Evolutionary conservation across 1,284 basidiomycete species (phyloP).

Genomic region (Apiotrichum brassicae): DNA sequence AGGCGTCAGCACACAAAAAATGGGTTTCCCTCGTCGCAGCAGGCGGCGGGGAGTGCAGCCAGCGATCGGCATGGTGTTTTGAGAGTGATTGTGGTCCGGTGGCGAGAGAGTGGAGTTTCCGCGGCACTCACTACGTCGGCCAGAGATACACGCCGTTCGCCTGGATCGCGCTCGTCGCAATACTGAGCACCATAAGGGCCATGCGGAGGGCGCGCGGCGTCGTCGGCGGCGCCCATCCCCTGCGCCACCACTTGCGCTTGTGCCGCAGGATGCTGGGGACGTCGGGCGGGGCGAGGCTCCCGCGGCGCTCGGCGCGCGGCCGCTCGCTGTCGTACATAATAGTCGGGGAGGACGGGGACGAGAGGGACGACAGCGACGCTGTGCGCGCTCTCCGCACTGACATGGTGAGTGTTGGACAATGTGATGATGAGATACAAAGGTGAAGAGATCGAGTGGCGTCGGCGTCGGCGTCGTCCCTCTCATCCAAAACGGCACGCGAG

Average conservation of each 20-base stretch:
- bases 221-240: conserved; percentile 10
- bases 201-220: conserved; percentile 26
- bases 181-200: conserved; percentile 34
- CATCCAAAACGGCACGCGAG: too few species aligned
- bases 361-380: not conserved
- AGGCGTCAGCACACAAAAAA: conserved; percentile 4
- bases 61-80: too few species aligned
- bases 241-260: conserved; percentile 27
- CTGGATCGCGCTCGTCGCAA: conserved; percentile 35
- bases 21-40: too few species aligned
- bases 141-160: conserved; percentile 48
- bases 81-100: too few species aligned
- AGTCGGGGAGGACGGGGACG: conserved; percentile 2
- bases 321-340: conserved; percentile 8
- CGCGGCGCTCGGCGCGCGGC: not conserved
- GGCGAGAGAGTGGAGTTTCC: too few species aligned
- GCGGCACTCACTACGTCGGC: conserved; percentile 39
- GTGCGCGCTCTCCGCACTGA: not conserved
- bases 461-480: too few species aligned
- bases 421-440: not conserved
- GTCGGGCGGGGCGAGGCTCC: conserved; percentile 24
- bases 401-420: not conserved
- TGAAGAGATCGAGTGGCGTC: too few species aligned
- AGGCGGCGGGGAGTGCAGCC: too few species aligned
- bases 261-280: conserved; percentile 22